Evolutionary conservation across 495 filamentous ascomycete genomes (phyloP).

Genomic region (Neurospora hispaniola): DNA sequence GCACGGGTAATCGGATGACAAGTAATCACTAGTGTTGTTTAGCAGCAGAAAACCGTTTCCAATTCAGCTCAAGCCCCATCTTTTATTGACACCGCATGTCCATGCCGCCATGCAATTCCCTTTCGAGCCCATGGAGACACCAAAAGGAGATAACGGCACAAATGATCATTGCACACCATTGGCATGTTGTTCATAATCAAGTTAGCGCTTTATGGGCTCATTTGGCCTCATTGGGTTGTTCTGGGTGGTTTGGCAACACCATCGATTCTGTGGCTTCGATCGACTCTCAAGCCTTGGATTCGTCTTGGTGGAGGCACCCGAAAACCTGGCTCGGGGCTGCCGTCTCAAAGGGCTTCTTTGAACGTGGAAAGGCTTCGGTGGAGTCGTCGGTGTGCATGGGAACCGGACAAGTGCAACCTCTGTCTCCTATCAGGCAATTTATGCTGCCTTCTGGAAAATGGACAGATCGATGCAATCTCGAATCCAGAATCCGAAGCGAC

Average conservation of each 20-base stretch:
- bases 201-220: not conserved
- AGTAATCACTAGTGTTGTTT: not conserved
- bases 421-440: not conserved
- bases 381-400: not conserved
- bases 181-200: not conserved
- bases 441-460: not conserved
- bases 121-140: not conserved
- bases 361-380: not conserved
- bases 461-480: not conserved
- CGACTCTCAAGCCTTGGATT: not conserved
- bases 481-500: not conserved
- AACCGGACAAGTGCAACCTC: not conserved
- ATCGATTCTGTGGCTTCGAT: not conserved
- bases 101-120: not conserved
- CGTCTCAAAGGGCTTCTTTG: not conserved
- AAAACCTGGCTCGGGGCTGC: not conserved
- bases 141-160: not conserved
- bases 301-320: not conserved
- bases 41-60: not conserved
- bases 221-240: not conserved
- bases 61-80: not conserved
- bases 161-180: not conserved
- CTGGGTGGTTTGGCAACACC: not conserved
- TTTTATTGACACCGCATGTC: not conserved
- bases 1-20: not conserved